Conservation (phyloP, 2,329 filamentous ascomycete species). For the Chaetomium olivaceum region DNA sequence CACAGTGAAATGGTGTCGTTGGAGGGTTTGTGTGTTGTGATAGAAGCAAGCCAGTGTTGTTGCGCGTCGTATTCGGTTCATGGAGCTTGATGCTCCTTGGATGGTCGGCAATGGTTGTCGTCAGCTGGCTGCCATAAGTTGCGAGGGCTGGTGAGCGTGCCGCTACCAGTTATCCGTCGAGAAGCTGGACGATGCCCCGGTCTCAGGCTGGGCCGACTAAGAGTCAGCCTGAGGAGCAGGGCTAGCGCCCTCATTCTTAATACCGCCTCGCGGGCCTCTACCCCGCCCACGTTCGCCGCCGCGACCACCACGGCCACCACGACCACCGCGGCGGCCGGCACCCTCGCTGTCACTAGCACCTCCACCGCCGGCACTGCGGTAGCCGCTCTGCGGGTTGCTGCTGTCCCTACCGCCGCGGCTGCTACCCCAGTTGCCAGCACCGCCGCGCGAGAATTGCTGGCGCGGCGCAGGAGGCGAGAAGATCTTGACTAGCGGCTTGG, state of each 20-base stretch:
- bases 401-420: slow-evolving; percentile 61
- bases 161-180: neutral
- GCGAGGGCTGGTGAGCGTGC: neutral
- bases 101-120: neutral
- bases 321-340: slow-evolving; percentile 54
- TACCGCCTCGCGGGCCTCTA: slow-evolving; percentile 56
- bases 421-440: slow-evolving; percentile 67
- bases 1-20: slow-evolving; percentile 9
- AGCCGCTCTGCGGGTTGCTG: slow-evolving; percentile 65
- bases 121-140: neutral
- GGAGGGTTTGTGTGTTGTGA: neutral
- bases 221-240: slow-evolving; percentile 16
- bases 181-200: neutral
- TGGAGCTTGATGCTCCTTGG: neutral
- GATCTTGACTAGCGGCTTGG: slow-evolving; percentile 78
- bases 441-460: slow-evolving; percentile 58
- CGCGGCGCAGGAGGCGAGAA: slow-evolving; percentile 68
- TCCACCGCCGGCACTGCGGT: slow-evolving; percentile 81
- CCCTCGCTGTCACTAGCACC: slow-evolving; percentile 70
- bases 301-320: slow-evolving; percentile 56
- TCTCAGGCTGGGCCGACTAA: neutral
- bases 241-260: slow-evolving; percentile 58
- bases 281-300: slow-evolving; percentile 61
- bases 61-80: neutral
- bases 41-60: neutral